These are phyloP conservation scores for Zostera marina DNA, from an alignment of 116 monocot genomes.

Conservation along the genomic window DNA sequence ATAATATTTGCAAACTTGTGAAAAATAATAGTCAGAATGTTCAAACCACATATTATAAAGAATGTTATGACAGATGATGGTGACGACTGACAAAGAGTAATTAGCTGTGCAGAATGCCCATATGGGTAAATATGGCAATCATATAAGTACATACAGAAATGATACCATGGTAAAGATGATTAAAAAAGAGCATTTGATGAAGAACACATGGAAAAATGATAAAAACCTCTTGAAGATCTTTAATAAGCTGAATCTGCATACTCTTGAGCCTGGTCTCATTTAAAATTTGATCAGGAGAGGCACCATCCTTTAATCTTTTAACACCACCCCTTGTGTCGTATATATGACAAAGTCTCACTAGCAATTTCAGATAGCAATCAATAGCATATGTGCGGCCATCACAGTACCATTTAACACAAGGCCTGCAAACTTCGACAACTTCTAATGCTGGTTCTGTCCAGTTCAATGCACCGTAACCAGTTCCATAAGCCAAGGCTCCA, in stretches of 20 bases:
- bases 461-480: constrained; percentile 94
- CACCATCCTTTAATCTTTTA: constrained; percentile 80
- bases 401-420: constrained; percentile 98
- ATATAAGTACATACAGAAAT: background rate
- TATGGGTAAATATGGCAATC: too few species aligned
- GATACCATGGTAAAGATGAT: background rate
- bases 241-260: constrained; percentile 83
- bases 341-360: constrained; percentile 95
- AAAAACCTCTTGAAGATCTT: constrained; percentile 87
- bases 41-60: too few species aligned
- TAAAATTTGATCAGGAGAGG: constrained; percentile 95
- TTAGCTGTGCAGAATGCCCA: too few species aligned
- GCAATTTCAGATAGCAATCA: constrained; percentile 97
- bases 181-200: background rate
- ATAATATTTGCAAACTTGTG: too few species aligned
- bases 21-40: too few species aligned
- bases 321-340: constrained; percentile 99
- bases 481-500: constrained; percentile 98
- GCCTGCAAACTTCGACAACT: constrained; percentile 92
- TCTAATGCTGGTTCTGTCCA: constrained; percentile 97
- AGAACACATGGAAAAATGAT: background rate
- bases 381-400: constrained; percentile 94
- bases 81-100: too few species aligned
- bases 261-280: constrained; percentile 91
- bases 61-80: too few species aligned